Conservation (phyloP, 129 eudicot species). For the Pseudognaphalium luteoalbum region DNA sequence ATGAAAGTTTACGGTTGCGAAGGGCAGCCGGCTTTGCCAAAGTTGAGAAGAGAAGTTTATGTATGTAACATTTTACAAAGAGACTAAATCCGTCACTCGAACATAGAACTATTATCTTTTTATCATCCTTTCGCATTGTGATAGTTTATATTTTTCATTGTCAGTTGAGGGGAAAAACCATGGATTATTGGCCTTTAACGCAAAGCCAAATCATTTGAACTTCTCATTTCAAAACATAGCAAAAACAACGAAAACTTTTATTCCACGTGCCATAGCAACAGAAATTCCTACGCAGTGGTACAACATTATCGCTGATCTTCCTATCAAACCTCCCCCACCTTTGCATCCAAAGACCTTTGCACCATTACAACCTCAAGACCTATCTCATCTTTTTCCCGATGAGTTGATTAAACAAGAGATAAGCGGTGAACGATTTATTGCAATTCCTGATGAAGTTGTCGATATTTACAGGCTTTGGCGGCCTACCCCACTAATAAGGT, state of each 20-base stretch:
- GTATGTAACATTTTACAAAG: too few relatives aligned
- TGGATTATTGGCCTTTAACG: conserved; percentile 23
- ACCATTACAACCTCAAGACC: conserved; percentile 76
- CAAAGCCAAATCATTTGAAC: conserved; percentile 37
- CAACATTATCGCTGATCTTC: conserved; percentile 82
- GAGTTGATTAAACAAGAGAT: conserved; percentile 85
- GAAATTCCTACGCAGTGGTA: conserved; percentile 85
- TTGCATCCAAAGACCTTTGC: conserved; percentile 74
- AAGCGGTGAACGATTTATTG: conserved; percentile 52
- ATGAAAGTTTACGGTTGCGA: neutral
- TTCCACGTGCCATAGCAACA: conserved; percentile 29
- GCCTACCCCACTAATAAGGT: conserved; percentile 96
- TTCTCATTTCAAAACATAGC: conserved; percentile 34
- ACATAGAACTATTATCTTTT: too few relatives aligned
- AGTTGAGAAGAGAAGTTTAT: too few relatives aligned
- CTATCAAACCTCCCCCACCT: conserved; percentile 82
- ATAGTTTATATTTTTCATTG: neutral
- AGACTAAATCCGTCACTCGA: too few relatives aligned
- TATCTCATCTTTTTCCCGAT: conserved; percentile 75
- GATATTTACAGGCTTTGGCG: conserved; percentile 91
- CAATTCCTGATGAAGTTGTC: conserved; percentile 79
- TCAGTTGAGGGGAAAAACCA: conserved; percentile 45
- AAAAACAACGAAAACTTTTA: conserved; percentile 25
- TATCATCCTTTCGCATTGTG: neutral
- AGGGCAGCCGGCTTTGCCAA: too few relatives aligned